Percentiles rank a stretch among this genome's conserved stretches.
phyloP scores from a whole-genome alignment of 306 rosid genomes.

The Astragalus membranaceus region DNA sequence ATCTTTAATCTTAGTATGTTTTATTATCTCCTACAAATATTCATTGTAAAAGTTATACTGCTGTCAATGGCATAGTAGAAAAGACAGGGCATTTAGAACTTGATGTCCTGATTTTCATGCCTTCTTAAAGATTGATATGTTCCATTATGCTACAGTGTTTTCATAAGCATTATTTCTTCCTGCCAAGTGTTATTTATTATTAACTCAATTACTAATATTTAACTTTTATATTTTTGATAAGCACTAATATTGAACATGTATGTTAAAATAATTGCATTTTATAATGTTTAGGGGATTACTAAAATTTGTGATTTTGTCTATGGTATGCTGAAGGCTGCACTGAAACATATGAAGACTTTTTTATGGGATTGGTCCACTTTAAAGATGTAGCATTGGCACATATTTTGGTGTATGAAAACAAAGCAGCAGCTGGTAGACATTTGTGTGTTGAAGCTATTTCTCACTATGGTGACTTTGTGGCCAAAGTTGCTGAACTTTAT shows the following conservation, averaged over 20 bases:
- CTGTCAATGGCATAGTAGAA: neutral
- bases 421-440: conserved; percentile 77
- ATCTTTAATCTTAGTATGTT: neutral
- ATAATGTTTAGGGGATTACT: neutral
- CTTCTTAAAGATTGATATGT: neutral
- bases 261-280: neutral
- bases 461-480: conserved; percentile 78
- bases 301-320: conserved; percentile 6
- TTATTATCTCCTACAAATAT: neutral
- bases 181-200: neutral
- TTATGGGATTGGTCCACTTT: conserved; percentile 74
- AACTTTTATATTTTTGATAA: neutral
- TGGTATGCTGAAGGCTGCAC: conserved; percentile 49
- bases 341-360: conserved; percentile 59
- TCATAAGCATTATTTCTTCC: neutral
- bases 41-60: neutral
- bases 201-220: neutral
- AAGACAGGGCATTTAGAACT: neutral
- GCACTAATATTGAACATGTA: neutral
- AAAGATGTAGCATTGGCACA: conserved; percentile 92
- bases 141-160: neutral
- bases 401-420: conserved; percentile 76
- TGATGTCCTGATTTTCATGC: neutral
- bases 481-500: conserved; percentile 74
- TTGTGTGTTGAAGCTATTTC: conserved; percentile 67